phyloP scores from a whole-genome alignment of 257 asterid species.

The Coffea canephora region DNA sequence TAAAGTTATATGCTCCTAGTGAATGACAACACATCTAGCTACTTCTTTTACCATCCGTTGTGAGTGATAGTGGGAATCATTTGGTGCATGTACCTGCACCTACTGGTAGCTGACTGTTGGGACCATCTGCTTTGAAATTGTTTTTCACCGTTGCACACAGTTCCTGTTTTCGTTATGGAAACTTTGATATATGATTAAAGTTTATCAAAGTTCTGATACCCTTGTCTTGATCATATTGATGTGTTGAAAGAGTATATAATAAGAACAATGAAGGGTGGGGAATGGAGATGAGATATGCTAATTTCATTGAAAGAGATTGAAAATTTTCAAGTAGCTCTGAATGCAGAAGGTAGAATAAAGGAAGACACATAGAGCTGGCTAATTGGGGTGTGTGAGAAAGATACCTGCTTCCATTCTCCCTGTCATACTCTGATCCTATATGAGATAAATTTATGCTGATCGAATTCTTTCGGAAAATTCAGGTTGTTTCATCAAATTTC shows the following conservation, averaged over 20 bases:
- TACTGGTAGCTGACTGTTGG: background rate
- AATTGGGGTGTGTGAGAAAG: background rate
- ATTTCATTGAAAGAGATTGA: background rate
- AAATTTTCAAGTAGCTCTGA: background rate
- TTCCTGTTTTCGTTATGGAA: background rate
- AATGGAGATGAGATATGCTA: background rate
- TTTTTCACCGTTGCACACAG: background rate
- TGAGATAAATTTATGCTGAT: background rate
- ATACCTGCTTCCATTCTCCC: background rate
- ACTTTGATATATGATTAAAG: background rate
- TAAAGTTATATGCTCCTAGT: background rate
- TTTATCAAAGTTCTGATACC: background rate
- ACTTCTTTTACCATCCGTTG: background rate
- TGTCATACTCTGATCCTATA: background rate
- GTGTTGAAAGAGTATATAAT: background rate
- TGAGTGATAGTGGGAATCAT: background rate
- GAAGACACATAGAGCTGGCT: background rate
- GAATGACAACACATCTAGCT: background rate
- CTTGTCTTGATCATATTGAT: background rate
- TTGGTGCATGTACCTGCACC: background rate
- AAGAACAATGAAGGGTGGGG: background rate
- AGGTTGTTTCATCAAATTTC: background rate
- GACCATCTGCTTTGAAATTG: background rate
- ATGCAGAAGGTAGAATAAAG: background rate
- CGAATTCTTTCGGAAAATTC: background rate